Conservation (phyloP, 2,329 filamentous ascomycete species). For the Iodosphaeria phyllophila region DNA sequence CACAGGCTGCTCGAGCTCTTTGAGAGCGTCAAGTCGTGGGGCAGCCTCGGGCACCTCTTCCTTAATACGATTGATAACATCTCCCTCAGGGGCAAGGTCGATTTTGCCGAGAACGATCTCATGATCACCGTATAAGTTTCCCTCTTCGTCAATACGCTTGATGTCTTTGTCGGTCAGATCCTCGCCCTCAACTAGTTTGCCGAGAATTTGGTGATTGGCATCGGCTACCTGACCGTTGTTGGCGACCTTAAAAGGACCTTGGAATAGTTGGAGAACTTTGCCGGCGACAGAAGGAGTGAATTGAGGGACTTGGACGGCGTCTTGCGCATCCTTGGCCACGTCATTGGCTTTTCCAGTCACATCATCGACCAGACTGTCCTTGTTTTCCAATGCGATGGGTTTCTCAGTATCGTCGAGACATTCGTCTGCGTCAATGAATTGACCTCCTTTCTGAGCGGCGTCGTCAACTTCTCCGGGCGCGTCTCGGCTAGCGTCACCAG, state of each 20-base stretch:
- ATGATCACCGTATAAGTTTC: slow-evolving; percentile 47
- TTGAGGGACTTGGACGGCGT: slow-evolving; percentile 11
- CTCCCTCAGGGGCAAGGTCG: slow-evolving; percentile 26
- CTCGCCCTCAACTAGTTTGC: slow-evolving; percentile 13
- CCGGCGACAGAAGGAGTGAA: slow-evolving; percentile 14
- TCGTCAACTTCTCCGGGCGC: too few relatives aligned
- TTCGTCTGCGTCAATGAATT: too few relatives aligned
- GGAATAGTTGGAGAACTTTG: slow-evolving; percentile 15
- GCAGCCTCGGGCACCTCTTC: slow-evolving; percentile 13
- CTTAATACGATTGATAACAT: slow-evolving; percentile 16
- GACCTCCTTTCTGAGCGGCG: too few relatives aligned
- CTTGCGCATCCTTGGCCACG: too few relatives aligned
- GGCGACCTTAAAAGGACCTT: slow-evolving; percentile 20
- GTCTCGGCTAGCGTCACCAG: too few relatives aligned
- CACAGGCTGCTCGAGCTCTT: slow-evolving; percentile 9
- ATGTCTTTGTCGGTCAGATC: slow-evolving; percentile 35
- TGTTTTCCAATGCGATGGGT: too few relatives aligned
- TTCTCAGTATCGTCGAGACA: too few relatives aligned
- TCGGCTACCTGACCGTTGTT: slow-evolving; percentile 28
- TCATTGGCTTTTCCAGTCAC: too few relatives aligned
- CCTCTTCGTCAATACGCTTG: slow-evolving; percentile 46
- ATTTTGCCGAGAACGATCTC: slow-evolving; percentile 46
- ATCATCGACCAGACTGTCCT: too few relatives aligned
- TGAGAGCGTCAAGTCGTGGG: slow-evolving; percentile 12
- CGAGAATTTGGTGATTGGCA: slow-evolving; percentile 20